Percentiles rank a stretch among this genome's conserved stretches.
Evolutionary conservation across 2,329 filamentous ascomycete genomes (phyloP).

Genomic region (Paraphoma sp.): DNA sequence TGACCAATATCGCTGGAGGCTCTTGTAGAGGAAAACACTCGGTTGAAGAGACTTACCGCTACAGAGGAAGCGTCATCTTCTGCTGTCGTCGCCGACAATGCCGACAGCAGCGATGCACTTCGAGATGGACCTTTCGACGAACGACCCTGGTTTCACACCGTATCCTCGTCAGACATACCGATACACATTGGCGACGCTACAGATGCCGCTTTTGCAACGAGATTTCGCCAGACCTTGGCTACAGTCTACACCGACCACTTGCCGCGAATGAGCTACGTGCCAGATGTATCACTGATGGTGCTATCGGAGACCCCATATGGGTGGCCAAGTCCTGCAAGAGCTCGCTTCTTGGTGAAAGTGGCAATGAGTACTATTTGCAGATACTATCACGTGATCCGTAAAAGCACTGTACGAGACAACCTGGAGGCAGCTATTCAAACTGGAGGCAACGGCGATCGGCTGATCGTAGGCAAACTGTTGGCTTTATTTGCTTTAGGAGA

Average conservation of each 20-base stretch:
- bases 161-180: slow-evolving; percentile 39
- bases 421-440: slow-evolving; percentile 50
- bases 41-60: slow-evolving; percentile 30
- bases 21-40: neutral
- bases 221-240: slow-evolving; percentile 43
- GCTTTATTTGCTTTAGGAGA: slow-evolving; percentile 57
- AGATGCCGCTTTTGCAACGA: slow-evolving; percentile 47
- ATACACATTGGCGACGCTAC: slow-evolving; percentile 48
- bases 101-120: neutral
- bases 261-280: slow-evolving; percentile 42
- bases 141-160: slow-evolving; percentile 42
- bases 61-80: slow-evolving; percentile 24
- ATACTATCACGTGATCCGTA: slow-evolving; percentile 53
- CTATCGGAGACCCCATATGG: slow-evolving; percentile 32
- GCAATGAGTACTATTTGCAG: slow-evolving; percentile 51
- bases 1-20: neutral
- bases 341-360: slow-evolving; percentile 50
- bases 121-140: slow-evolving; percentile 42
- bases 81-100: neutral
- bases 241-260: slow-evolving; percentile 31
- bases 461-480: slow-evolving; percentile 52
- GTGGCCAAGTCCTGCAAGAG: slow-evolving; percentile 50
- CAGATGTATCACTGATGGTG: slow-evolving; percentile 40
- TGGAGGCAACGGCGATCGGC: slow-evolving; percentile 39
- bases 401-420: slow-evolving; percentile 46